Evolutionary conservation across 129 eudicot species (phyloP), one percentile per base, ranked within the genome.

Genomic region (Helichrysum umbraculigerum): DNA sequence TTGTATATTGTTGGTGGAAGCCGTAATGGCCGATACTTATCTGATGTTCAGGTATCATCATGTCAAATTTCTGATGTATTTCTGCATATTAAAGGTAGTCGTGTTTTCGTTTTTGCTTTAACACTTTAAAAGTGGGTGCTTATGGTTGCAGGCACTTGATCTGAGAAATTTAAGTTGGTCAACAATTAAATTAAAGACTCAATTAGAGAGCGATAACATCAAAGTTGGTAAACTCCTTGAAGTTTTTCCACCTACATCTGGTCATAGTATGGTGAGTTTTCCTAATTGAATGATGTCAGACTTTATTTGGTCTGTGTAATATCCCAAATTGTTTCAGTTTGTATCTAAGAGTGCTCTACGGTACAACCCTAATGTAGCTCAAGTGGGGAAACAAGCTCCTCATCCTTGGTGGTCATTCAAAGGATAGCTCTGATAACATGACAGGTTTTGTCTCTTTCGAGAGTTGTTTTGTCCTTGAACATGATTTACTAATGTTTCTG

Each of bases 1-100:
- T 76, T 91, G 12, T 93, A 85, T 78, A 81, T 93, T 63, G 80
- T 77, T 58, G 98, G 98, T 87, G 98, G 98, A 81, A 93, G 91
- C 78, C 97, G 98, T 61, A 87, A 93, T 82, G 98, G 98, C 71
- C 87, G 98, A 60, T 85, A 85, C 76, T 76, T 93, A 79, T 83
- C 93, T 57, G 97, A 93, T 86, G 63, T 90, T 66, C 97, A 93
- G 98, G 97, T 93, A 80, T 39, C 30, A 44, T 33, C 67, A 69
- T 68, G 76, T 39, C 70, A 56, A 29, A 22, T 33, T 81, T 14
- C 66, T 58, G 22, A 34, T 71, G 19, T 17, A 28, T 42, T 41
- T 76, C 75, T 61, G 12, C 70, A 32, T 50, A 57, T 75, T 4
- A 39, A 75, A 32, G 6, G 44, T 64, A 33, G 7, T 64, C 32